Conservation (phyloP, 2,329 filamentous ascomycete species). For the Aspergillus persii region DNA sequence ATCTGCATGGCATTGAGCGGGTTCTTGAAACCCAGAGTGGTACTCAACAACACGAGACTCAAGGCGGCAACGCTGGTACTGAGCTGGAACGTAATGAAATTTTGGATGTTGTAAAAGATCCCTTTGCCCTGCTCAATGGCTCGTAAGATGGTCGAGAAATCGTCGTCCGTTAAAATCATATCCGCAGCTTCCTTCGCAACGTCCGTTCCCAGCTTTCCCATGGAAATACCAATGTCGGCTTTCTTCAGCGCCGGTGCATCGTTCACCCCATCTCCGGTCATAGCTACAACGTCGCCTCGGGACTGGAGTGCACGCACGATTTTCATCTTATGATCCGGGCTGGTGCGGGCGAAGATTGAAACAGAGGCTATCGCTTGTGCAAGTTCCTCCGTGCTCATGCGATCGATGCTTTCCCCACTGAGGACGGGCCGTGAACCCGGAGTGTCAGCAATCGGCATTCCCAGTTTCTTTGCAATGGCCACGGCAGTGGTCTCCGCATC, state of each 20-base stretch:
- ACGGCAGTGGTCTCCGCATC: conserved; percentile 93
- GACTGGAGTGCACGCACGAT: conserved; percentile 89
- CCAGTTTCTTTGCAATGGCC: conserved; percentile 91
- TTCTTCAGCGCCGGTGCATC: conserved; percentile 95
- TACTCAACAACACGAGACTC: conserved; percentile 87
- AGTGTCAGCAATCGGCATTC: conserved; percentile 74
- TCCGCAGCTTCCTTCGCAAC: conserved; percentile 93
- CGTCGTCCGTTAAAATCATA: conserved; percentile 84
- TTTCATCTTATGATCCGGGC: conserved; percentile 96
- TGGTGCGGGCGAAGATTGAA: conserved; percentile 93
- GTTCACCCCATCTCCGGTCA: conserved; percentile 98
- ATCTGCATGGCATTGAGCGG: conserved; percentile 99
- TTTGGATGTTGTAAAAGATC: conserved; percentile 99
- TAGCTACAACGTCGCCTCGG: conserved; percentile 93
- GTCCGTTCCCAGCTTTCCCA: conserved; percentile 92
- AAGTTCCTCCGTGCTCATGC: conserved; percentile 82
- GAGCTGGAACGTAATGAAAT: conserved; percentile 97
- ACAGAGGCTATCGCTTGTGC: conserved; percentile 81
- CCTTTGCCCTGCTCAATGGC: conserved; percentile 99
- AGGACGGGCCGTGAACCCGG: conserved; percentile 64
- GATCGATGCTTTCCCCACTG: conserved; percentile 86
- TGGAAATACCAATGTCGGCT: conserved; percentile 95
- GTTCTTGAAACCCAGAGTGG: conserved; percentile 87
- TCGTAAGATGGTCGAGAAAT: conserved; percentile 85
- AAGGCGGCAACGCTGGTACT: conserved; percentile 94